Evolutionary conservation across 2,329 filamentous ascomycete species (phyloP).

Genomic region (Elsinoe batatas): DNA sequence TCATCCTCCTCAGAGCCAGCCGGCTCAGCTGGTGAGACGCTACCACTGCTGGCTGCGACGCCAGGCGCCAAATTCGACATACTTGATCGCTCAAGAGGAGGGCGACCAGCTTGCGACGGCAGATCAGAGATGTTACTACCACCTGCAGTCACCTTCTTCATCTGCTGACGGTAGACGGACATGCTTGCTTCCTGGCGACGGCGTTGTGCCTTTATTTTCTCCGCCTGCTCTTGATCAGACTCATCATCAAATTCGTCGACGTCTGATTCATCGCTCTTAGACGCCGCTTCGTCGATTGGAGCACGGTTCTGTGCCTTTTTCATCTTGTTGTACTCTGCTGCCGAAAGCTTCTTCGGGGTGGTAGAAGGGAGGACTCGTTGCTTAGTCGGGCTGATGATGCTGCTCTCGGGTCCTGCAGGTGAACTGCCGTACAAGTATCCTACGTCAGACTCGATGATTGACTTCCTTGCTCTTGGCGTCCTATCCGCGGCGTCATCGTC

Average conservation of each 20-base stretch:
- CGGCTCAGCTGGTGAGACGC: slow-evolving; percentile 21
- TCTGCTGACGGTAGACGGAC: slow-evolving; percentile 81
- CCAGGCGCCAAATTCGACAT: slow-evolving; percentile 17
- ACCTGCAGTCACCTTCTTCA: slow-evolving; percentile 92
- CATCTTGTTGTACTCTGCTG: slow-evolving; percentile 72
- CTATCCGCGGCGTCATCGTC: slow-evolving; percentile 6
- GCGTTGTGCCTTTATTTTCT: slow-evolving; percentile 63
- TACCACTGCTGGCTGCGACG: slow-evolving; percentile 4
- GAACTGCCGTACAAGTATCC: slow-evolving; percentile 19
- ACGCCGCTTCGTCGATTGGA: slow-evolving; percentile 25
- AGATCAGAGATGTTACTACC: slow-evolving; percentile 36
- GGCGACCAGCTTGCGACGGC: slow-evolving; percentile 38
- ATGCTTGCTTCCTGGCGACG: slow-evolving; percentile 85
- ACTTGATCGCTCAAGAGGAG: slow-evolving; percentile 45
- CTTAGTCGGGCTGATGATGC: slow-evolving; percentile 21
- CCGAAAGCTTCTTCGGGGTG: slow-evolving; percentile 71
- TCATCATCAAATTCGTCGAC: slow-evolving; percentile 56
- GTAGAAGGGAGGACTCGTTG: slow-evolving; percentile 4
- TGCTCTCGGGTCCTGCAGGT: slow-evolving; percentile 25
- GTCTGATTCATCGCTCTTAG: slow-evolving; percentile 49
- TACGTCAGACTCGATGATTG: slow-evolving; percentile 8
- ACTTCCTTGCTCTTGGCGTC: slow-evolving; percentile 13
- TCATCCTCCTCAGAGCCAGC: slow-evolving; percentile 64
- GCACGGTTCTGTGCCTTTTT: slow-evolving; percentile 41
- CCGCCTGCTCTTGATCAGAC: slow-evolving; percentile 67